phyloP scores from a whole-genome alignment of 2,329 filamentous ascomycete genomes.

The Triangularia verruculosa region DNA sequence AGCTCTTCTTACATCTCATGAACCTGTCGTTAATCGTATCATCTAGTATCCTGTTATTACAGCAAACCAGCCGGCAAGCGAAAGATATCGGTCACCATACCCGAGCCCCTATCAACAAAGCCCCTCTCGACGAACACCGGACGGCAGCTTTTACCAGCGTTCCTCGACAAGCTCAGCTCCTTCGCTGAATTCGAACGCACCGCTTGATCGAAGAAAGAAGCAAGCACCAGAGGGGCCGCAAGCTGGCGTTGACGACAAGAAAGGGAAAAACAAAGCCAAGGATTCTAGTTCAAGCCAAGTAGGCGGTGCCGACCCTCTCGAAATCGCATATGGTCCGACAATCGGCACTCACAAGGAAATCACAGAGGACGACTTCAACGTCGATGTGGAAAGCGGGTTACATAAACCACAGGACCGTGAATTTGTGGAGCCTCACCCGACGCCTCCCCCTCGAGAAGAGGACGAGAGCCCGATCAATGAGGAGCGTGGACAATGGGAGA shows the following conservation, averaged over 20 bases:
- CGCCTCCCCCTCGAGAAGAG: neutral
- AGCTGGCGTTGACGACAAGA: conserved; percentile 22
- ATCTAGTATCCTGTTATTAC: conserved; percentile 90
- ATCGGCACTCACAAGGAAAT: conserved; percentile 27
- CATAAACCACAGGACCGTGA: conserved; percentile 24
- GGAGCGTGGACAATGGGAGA: conserved; percentile 16
- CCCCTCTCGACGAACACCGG: conserved; percentile 34
- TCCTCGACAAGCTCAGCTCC: conserved; percentile 24
- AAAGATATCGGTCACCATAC: conserved; percentile 33
- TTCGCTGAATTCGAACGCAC: conserved; percentile 23
- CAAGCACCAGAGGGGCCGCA: conserved; percentile 27
- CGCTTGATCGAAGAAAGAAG: conserved; percentile 27
- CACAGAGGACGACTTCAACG: conserved; percentile 29
- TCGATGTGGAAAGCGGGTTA: conserved; percentile 23
- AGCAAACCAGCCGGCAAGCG: conserved; percentile 58
- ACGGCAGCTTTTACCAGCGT: conserved; percentile 26
- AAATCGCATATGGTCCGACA: conserved; percentile 30
- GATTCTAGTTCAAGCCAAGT: conserved; percentile 17
- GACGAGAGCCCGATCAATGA: conserved; percentile 6
- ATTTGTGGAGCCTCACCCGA: neutral
- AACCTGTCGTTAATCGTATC: conserved; percentile 4
- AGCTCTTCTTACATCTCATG: conserved; percentile 27
- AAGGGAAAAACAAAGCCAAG: conserved; percentile 30
- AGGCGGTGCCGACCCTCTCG: conserved; percentile 27
- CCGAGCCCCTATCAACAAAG: conserved; percentile 36